These are phyloP conservation scores for Rosa multiflora DNA, from an alignment of 306 rosid species.

Conservation along the genomic window DNA sequence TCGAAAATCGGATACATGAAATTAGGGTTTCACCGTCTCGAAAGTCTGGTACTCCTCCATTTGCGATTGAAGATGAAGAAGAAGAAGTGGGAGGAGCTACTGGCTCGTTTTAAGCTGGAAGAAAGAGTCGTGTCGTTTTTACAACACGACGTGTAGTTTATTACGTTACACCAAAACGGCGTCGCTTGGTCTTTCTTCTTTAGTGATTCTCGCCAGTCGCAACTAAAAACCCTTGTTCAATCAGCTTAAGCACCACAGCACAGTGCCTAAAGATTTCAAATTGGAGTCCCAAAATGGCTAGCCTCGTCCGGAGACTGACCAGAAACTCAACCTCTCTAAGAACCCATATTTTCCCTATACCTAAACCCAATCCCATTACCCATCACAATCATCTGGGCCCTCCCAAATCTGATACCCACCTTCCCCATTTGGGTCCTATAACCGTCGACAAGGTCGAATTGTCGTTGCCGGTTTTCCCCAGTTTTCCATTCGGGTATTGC, in stretches of 20 bases:
- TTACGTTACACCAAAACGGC: neutral
- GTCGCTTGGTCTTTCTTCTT: neutral
- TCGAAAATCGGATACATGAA: neutral
- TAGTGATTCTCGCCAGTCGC: neutral
- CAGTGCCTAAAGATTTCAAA: neutral
- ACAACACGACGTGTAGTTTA: neutral
- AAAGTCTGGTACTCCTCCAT: conserved; percentile 60
- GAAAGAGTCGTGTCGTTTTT: neutral
- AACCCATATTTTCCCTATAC: conserved; percentile 17
- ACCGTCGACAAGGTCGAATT: conserved; percentile 10
- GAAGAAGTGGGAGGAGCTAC: neutral
- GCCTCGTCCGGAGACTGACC: conserved; percentile 27
- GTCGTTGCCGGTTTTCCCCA: conserved; percentile 27
- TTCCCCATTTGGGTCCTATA: conserved; percentile 9
- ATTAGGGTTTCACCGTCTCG: conserved; percentile 45
- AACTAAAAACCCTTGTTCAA: neutral
- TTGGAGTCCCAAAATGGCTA: conserved; percentile 30
- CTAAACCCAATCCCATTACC: conserved; percentile 4
- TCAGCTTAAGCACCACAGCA: neutral
- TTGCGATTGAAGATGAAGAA: neutral
- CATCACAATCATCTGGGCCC: conserved; percentile 11
- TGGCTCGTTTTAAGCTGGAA: neutral
- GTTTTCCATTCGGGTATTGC: conserved; percentile 39
- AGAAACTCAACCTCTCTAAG: conserved; percentile 23
- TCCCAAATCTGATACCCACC: conserved; percentile 2